Evolutionary conservation across 1,284 basidiomycete genomes (phyloP).

Genomic region (Naganishia sp.): DNA sequence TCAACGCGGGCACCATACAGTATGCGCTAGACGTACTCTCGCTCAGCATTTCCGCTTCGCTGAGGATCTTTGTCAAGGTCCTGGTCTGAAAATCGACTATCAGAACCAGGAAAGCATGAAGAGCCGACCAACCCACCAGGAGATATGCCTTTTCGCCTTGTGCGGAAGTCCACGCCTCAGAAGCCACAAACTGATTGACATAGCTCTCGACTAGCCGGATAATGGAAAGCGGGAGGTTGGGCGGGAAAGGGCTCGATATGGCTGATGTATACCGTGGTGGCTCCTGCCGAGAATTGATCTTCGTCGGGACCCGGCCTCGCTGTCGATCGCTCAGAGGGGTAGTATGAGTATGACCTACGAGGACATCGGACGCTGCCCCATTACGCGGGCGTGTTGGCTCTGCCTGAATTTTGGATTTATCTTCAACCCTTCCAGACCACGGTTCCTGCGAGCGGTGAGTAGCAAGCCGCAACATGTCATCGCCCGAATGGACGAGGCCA

Average conservation of each 20-base stretch:
- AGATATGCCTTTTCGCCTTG: slow-evolving; percentile 45
- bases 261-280: slow-evolving; percentile 3
- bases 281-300: neutral
- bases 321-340: no score
- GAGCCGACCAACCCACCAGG: neutral
- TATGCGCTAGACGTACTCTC: slow-evolving; percentile 40
- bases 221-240: slow-evolving; percentile 49
- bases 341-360: no score
- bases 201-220: slow-evolving; percentile 51
- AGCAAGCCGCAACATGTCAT: neutral
- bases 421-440: no score
- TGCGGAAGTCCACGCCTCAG: slow-evolving; percentile 44
- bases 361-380: no score
- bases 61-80: slow-evolving; percentile 35
- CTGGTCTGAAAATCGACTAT: slow-evolving; percentile 6
- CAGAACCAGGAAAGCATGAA: no score
- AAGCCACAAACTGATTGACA: slow-evolving; percentile 37
- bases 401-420: no score
- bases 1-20: neutral
- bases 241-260: slow-evolving; percentile 39
- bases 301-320: neutral
- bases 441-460: no score
- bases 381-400: no score
- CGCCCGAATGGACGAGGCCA: slow-evolving; percentile 5
- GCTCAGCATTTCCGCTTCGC: slow-evolving; percentile 48